A percentile compares a stretch with the other conserved stretches of the same genome.
Evolutionary conservation across 1,139 yeast genomes (phyloP).

Genomic region (Wickerhamomyces sp.): DNA sequence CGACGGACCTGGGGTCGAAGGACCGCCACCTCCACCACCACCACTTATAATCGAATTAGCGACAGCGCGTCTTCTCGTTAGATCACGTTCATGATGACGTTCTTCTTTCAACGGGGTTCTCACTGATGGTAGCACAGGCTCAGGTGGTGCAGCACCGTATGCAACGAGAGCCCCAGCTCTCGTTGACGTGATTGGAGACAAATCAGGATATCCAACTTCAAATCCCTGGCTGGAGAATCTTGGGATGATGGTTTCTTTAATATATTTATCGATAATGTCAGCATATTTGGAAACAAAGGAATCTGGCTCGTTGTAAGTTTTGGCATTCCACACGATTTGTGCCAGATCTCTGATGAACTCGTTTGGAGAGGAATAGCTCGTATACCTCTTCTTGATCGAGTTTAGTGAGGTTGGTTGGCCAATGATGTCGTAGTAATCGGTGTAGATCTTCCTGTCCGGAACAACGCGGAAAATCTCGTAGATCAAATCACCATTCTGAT

Average conservation of each 20-base stretch:
- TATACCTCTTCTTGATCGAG: slow-evolving; percentile 51
- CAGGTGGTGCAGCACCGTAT: slow-evolving; percentile 7
- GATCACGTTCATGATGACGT: slow-evolving; percentile 5
- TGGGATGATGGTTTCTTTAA: slow-evolving; percentile 53
- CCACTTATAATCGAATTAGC: neutral
- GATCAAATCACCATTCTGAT: slow-evolving; percentile 26
- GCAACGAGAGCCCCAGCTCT: slow-evolving; percentile 29
- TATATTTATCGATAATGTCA: slow-evolving; percentile 55
- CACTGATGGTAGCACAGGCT: slow-evolving; percentile 4
- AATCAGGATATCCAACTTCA: slow-evolving; percentile 55
- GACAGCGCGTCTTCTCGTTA: slow-evolving; percentile 4
- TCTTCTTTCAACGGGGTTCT: slow-evolving; percentile 18
- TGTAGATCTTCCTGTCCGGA: slow-evolving; percentile 52
- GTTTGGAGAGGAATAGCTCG: slow-evolving; percentile 53
- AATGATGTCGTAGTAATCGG: slow-evolving; percentile 67
- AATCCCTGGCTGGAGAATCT: slow-evolving; percentile 34
- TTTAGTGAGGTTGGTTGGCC: slow-evolving; percentile 70
- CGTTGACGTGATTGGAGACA: slow-evolving; percentile 51
- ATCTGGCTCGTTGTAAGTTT: slow-evolving; percentile 69
- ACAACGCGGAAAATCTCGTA: slow-evolving; percentile 38
- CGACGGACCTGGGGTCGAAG: neutral
- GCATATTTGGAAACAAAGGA: slow-evolving; percentile 72
- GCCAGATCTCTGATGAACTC: slow-evolving; percentile 73
- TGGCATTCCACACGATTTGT: slow-evolving; percentile 87
- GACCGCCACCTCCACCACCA: slow-evolving; percentile 1